Percentiles rank a stretch among this genome's conserved stretches.
phyloP scores from a whole-genome alignment of 129 eudicot genomes.

The Logfia minima region DNA sequence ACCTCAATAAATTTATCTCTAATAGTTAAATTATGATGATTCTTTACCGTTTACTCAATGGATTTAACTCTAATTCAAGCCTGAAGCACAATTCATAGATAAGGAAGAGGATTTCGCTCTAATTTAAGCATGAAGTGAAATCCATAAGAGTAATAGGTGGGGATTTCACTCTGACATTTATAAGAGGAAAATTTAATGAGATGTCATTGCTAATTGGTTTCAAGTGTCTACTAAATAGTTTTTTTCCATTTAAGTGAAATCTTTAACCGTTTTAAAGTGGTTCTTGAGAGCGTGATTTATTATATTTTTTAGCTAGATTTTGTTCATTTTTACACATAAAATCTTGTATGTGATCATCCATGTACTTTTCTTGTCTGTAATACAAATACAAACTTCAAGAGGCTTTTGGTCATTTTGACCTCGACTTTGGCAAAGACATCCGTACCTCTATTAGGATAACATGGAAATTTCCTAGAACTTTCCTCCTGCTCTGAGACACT shows the following conservation, averaged over 20 bases:
- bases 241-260: not conserved
- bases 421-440: not conserved
- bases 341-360: not conserved
- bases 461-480: constrained; percentile 34
- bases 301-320: not conserved
- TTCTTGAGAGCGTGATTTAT: not conserved
- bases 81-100: no score
- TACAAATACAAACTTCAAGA: constrained; percentile 9
- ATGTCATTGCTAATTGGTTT: not conserved
- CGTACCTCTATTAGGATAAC: constrained; percentile 9
- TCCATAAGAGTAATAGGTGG: no score
- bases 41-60: no score
- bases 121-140: no score
- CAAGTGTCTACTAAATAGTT: not conserved
- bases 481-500: constrained; percentile 6
- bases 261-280: not conserved
- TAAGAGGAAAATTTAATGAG: no score
- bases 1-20: no score
- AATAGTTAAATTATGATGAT: no score
- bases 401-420: not conserved
- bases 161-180: no score
- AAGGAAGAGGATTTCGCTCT: no score
- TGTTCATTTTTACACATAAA: not conserved
- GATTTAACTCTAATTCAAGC: no score
- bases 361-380: not conserved